These are phyloP conservation scores for Streptanthus diversifolius DNA, from an alignment of 345 rosid species.

Conservation along the genomic window DNA sequence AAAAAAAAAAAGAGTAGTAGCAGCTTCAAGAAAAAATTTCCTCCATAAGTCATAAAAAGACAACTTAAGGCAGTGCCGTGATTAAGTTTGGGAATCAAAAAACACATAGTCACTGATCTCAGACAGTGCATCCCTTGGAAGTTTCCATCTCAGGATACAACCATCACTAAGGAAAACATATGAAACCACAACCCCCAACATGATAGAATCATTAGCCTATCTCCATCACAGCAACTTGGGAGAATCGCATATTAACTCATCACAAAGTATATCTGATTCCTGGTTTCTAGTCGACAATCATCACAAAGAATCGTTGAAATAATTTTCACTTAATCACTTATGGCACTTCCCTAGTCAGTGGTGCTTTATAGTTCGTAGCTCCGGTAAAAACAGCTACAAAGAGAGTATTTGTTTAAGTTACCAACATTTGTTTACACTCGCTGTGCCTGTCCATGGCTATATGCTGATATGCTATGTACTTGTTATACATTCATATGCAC, in stretches of 20 bases:
- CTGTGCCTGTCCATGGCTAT: too few relatives aligned
- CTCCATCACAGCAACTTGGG: neutral
- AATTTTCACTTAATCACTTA: neutral
- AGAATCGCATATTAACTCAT: neutral
- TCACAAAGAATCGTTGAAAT: neutral
- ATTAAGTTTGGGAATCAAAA: neutral
- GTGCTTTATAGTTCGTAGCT: conserved; percentile 1
- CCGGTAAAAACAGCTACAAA: neutral
- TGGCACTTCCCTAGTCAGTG: neutral
- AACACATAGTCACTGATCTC: neutral
- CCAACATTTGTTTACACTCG: too few relatives aligned
- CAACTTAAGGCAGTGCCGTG: neutral
- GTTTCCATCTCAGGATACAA: neutral
- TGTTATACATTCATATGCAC: neutral
- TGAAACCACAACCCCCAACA: neutral
- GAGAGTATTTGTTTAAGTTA: neutral
- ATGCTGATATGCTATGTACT: neutral
- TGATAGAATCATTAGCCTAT: neutral
- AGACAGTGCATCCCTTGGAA: too few relatives aligned
- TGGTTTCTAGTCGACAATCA: neutral
- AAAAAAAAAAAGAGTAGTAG: neutral
- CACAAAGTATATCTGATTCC: neutral
- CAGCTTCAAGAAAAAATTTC: neutral
- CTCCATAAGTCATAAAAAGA: neutral
- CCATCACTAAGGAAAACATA: neutral